Evolutionary conservation across 768 basidiomycete genomes (phyloP), one percentile per base, ranked within the genome.

Genomic region (Lepiota brunneoincarnata): DNA sequence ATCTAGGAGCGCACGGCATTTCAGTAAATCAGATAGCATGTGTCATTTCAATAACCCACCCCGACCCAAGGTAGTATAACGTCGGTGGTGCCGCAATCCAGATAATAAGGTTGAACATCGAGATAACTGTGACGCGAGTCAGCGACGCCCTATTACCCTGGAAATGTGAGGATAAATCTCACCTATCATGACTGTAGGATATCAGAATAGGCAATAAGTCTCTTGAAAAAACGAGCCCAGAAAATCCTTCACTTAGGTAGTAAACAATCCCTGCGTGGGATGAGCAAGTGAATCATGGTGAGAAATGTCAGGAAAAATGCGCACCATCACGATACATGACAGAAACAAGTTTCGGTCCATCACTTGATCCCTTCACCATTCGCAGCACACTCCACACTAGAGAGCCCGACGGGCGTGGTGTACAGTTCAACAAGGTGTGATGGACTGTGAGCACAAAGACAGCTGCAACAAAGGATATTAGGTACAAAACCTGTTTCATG

Each of bases 271-370:
- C 44, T 46, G 11, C 11, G 17, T 21, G 11, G 18, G 17, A 6
- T 39, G 26, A 37, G 24, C 28, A 15, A 31, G 1, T 46, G 5
- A 9, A 26, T 6, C 15, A 15, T n/a, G 7, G 24, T 23, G n/a
- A 17, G 24, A n/a, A 24, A 20, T 26, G 4, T 31, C 12, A 6
- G 12, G 34, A 15, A 41, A 31, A 31, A 10, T 9, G n/a, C 44
- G 7, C 21, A 53, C 44, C 51, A 39, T 46, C 51, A 28, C 44
- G 51, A 28, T 46, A 46, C n/a, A 53, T 39, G 35, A 46, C 28
- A 3, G 44, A 35, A 18, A 17, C 23, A 5, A 40, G 51, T 10
- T 10, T 39, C 18, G 36, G 17, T 11, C 17, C 18, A 28, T 28
- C 36, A 14, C 44, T 2, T 20, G 7, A 14, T 31, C 11, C 31